A percentile compares a stretch with the other conserved stretches of the same genome.
Conservation (phyloP, 2,329 filamentous ascomycete genomes). For the Salinomyces thailandicus region DNA sequence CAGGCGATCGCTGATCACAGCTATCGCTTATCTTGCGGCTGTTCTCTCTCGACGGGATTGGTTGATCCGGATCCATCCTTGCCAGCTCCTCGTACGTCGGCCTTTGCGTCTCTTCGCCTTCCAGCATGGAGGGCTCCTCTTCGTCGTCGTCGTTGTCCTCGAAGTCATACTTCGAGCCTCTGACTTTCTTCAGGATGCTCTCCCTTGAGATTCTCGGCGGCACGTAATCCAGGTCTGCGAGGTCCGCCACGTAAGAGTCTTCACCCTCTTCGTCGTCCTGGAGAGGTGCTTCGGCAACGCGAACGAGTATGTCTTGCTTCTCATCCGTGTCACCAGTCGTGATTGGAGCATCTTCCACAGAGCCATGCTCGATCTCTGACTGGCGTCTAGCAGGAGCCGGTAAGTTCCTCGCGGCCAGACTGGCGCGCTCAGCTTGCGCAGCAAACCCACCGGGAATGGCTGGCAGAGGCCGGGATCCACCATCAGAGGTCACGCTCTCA, state of each 20-base stretch:
- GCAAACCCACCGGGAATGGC: slow-evolving; percentile 44
- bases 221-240: slow-evolving; percentile 25
- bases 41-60: slow-evolving; percentile 78
- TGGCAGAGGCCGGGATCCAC: slow-evolving; percentile 71
- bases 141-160: slow-evolving; percentile 26
- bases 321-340: slow-evolving; percentile 22
- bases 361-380: slow-evolving; percentile 43
- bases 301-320: slow-evolving; percentile 12
- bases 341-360: slow-evolving; percentile 25
- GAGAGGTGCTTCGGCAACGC: slow-evolving; percentile 12
- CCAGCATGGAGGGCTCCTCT: slow-evolving; percentile 33
- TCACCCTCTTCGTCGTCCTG: slow-evolving; percentile 25
- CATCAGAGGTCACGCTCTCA: slow-evolving; percentile 66
- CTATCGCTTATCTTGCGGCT: slow-evolving; percentile 20
- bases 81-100: slow-evolving; percentile 38
- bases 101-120: slow-evolving; percentile 32
- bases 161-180: slow-evolving; percentile 48
- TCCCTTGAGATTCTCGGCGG: slow-evolving; percentile 77
- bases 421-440: slow-evolving; percentile 35
- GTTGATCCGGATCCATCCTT: slow-evolving; percentile 71
- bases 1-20: slow-evolving; percentile 12
- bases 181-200: slow-evolving; percentile 81
- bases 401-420: slow-evolving; percentile 20
- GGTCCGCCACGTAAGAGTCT: slow-evolving; percentile 8
- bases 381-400: background rate